A percentile compares a stretch with the other conserved stretches of the same genome.
Evolutionary conservation across 2,329 filamentous ascomycete genomes (phyloP).

Genomic region (Pseudocercospora fijiensis): DNA sequence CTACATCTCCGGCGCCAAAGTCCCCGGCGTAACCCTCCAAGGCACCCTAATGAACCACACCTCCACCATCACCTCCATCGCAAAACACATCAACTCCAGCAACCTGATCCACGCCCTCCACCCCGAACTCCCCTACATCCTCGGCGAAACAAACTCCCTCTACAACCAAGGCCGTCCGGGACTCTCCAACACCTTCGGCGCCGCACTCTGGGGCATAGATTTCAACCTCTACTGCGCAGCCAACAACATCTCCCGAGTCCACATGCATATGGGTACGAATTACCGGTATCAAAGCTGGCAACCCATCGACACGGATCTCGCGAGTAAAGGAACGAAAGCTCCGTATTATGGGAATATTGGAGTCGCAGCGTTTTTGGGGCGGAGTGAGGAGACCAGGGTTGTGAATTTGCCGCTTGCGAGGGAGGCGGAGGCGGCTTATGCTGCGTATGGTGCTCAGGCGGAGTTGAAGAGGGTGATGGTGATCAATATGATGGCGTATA

Average conservation of each 20-base stretch:
- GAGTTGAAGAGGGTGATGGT: constrained; percentile 53
- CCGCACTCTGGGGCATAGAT: constrained; percentile 64
- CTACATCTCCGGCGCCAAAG: constrained; percentile 61
- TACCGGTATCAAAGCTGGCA: constrained; percentile 64
- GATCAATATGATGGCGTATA: constrained; percentile 60
- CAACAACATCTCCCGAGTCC: constrained; percentile 56
- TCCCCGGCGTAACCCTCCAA: constrained; percentile 62
- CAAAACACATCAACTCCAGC: constrained; percentile 52
- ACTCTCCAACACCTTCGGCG: constrained; percentile 64
- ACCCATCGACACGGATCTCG: constrained; percentile 53
- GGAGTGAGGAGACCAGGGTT: constrained; percentile 42
- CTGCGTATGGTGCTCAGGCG: constrained; percentile 45
- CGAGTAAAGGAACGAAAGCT: constrained; percentile 58
- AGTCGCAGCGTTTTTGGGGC: constrained; percentile 57
- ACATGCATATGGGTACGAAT: constrained; percentile 65
- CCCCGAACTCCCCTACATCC: constrained; percentile 51
- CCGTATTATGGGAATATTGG: constrained; percentile 65
- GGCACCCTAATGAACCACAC: constrained; percentile 65
- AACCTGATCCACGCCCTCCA: constrained; percentile 43
- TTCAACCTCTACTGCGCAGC: constrained; percentile 61
- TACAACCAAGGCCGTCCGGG: constrained; percentile 62
- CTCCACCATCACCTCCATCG: constrained; percentile 51
- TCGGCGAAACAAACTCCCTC: constrained; percentile 63
- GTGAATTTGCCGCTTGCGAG: constrained; percentile 47
- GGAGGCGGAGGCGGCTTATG: constrained; percentile 56